Evolutionary conservation across 2,329 filamentous ascomycete genomes (phyloP).

Genomic region (Cladorrhinum sp.): DNA sequence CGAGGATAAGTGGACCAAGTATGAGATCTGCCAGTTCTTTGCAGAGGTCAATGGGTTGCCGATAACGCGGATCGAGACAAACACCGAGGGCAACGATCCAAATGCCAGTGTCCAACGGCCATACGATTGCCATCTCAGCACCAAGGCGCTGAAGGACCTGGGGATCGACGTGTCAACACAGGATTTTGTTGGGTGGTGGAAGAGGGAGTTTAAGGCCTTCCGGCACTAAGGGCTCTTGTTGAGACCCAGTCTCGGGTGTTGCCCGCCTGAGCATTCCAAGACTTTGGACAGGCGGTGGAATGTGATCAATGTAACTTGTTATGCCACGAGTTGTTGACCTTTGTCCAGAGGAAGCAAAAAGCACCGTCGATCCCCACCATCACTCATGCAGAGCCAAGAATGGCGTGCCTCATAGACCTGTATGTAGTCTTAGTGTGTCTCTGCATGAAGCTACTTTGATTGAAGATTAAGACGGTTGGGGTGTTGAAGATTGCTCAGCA

Average conservation of each 20-base stretch:
- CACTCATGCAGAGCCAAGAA: neutral
- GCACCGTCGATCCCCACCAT: neutral
- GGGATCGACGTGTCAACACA: constrained; percentile 71
- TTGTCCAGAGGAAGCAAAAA: neutral
- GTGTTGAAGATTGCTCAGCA: neutral
- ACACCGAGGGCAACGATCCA: constrained; percentile 69
- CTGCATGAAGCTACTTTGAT: too few relatives aligned
- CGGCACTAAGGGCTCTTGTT: constrained; percentile 41
- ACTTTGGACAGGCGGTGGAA: neutral
- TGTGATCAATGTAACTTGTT: neutral
- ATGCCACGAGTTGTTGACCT: neutral
- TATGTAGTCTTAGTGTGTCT: neutral
- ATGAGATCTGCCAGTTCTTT: constrained; percentile 77
- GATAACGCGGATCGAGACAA: constrained; percentile 63
- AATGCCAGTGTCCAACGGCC: constrained; percentile 72
- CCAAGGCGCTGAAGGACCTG: constrained; percentile 65
- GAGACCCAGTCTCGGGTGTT: neutral
- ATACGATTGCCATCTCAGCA: constrained; percentile 86
- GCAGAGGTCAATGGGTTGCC: constrained; percentile 76
- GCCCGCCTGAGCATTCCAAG: neutral
- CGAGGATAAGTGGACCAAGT: constrained; percentile 84
- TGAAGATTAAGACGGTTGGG: neutral
- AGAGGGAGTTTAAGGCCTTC: constrained; percentile 58
- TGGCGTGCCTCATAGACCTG: neutral
- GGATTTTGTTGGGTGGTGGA: constrained; percentile 81